Base-by-base conservation (phyloP, 495 filamentous ascomycete genomes). In the Podospora conica region DNA sequence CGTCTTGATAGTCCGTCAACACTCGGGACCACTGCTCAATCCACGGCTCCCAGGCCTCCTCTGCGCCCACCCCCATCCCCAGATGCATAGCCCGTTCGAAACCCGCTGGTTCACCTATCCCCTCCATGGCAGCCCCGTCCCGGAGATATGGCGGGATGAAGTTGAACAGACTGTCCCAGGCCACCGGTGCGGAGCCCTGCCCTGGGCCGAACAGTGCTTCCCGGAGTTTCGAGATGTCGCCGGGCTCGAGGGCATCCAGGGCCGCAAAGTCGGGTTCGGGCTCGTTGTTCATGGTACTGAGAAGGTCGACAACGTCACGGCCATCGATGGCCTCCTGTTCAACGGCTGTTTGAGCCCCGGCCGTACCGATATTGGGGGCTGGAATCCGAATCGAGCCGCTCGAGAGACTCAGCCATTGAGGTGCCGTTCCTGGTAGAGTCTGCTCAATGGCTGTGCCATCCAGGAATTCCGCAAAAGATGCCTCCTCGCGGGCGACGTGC, bases 1-100 rank as follows among this genome's bases (percentile, higher is more conserved):
- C 88, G 74, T 92, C 88, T 31, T 86, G 83, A 70, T 92, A 92
- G 31, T 79, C 77, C 48, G 83, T 87, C 69, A 91, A 81, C 2
- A 90, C 84, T 48, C 77, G 75, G 11, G 85, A 76, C 90, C 89
- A 89, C 58, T 88, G 81, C 55, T 63, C 70, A 56, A 80, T 71
- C 83, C 82, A 84, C 7, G 78, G 64, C 55, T 78, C 71, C 59
- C 75, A 79, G 27, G 77, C 78, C 65, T 84, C 83, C 7, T 75
- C 70, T 10, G 70, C 53, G 61, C 77, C 66, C 0, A 68, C 66
- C 12, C 73, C 71, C 33, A 48, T 48, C 2, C 79, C 80, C 58
- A 83, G 71, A 64, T 73, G 68, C 57, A 66, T 25, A 0, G 59
- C 21, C 27, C 66, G 53, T 3, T 68, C 58, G 28, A 55, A 55